Evolutionary conservation across 2,329 filamentous ascomycete genomes (phyloP).

Genomic region (Onygena corvina): DNA sequence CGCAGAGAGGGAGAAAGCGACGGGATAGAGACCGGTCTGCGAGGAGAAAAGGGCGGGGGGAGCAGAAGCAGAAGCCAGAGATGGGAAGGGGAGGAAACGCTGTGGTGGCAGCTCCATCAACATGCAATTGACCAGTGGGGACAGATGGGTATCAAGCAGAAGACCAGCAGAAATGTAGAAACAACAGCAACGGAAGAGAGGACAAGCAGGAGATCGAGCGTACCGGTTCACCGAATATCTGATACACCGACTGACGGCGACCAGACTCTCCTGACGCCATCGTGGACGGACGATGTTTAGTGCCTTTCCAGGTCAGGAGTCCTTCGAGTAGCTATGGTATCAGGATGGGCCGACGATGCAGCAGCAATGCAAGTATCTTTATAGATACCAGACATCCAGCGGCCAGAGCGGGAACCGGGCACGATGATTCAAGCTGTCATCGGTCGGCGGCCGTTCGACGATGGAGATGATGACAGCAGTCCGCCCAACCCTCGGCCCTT

Average conservation of each 20-base stretch:
- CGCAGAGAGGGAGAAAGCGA: background rate
- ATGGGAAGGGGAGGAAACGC: background rate
- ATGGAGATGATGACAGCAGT: background rate
- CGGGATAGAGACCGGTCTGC: background rate
- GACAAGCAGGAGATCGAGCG: slow-evolving; percentile 13
- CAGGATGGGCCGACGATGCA: background rate
- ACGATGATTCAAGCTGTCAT: background rate
- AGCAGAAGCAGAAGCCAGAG: slow-evolving; percentile 5
- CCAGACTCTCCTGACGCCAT: slow-evolving; percentile 24
- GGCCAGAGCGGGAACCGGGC: background rate
- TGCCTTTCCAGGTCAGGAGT: too few species aligned
- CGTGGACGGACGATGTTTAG: slow-evolving; percentile 15
- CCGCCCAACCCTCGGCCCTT: background rate
- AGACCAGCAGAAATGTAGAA: slow-evolving; percentile 1
- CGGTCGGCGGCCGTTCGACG: background rate
- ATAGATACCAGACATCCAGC: background rate
- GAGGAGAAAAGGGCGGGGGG: background rate
- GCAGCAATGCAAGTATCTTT: background rate
- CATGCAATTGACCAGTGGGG: background rate
- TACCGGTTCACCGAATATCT: slow-evolving; percentile 28
- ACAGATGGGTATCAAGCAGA: background rate
- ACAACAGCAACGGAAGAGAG: background rate
- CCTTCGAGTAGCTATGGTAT: background rate
- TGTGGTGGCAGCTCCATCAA: slow-evolving; percentile 1
- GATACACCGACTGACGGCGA: slow-evolving; percentile 24